A percentile compares a stretch with the other conserved stretches of the same genome.
Evolutionary conservation across 140 eudicot genomes (phyloP).

Genomic region (Stevia rebaudiana): DNA sequence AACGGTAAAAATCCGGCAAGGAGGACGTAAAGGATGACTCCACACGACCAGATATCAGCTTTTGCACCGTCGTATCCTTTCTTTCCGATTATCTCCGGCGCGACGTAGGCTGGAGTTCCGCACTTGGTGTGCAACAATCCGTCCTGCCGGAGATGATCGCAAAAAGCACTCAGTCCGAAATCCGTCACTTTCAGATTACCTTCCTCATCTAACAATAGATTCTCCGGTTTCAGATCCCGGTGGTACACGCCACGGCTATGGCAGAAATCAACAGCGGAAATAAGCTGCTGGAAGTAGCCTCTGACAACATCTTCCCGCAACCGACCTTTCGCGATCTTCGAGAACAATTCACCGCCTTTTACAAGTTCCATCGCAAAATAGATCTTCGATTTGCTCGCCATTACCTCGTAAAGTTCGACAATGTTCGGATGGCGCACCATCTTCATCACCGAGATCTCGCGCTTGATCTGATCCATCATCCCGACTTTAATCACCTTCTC

Average conservation of each 20-base stretch:
- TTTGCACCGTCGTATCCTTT: constrained; percentile 80
- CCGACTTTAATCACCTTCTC: constrained; percentile 75
- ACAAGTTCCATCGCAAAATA: constrained; percentile 79
- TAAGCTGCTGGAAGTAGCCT: constrained; percentile 65
- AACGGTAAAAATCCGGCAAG: constrained; percentile 81
- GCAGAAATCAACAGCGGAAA: constrained; percentile 82
- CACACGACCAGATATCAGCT: constrained; percentile 90
- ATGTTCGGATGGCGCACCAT: constrained; percentile 76
- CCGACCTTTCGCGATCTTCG: constrained; percentile 49
- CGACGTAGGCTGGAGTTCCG: constrained; percentile 87
- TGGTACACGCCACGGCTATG: constrained; percentile 91
- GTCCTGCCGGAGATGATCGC: constrained; percentile 61
- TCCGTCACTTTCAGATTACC: constrained; percentile 79
- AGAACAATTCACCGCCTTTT: constrained; percentile 75
- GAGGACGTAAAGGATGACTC: constrained; percentile 64
- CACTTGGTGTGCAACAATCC: constrained; percentile 79
- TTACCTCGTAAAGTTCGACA: constrained; percentile 72
- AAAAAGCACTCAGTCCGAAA: constrained; percentile 71
- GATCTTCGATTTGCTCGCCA: constrained; percentile 80
- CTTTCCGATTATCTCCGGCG: constrained; percentile 78
- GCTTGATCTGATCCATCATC: constrained; percentile 78
- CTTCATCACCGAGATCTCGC: constrained; percentile 82
- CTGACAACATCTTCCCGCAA: constrained; percentile 58
- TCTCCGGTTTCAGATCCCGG: constrained; percentile 84
- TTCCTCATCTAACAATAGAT: constrained; percentile 59